phyloP scores from a whole-genome alignment of 2,329 filamentous ascomycete genomes.

The Waltergamsia citrina region DNA sequence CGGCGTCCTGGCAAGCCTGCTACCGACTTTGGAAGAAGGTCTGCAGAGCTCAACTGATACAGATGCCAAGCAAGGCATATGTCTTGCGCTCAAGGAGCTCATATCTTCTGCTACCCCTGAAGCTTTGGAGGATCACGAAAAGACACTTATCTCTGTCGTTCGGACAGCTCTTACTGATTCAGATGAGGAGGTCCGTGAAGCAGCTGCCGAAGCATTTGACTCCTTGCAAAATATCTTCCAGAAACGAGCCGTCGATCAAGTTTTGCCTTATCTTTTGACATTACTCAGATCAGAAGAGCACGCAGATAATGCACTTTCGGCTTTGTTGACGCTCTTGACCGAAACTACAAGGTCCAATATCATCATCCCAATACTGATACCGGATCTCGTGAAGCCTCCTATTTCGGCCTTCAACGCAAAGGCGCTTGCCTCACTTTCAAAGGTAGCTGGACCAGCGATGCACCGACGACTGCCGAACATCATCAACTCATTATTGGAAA shows the following conservation, averaged over 20 bases:
- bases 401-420: constrained; percentile 93
- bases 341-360: constrained; percentile 92
- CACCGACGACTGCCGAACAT: constrained; percentile 82
- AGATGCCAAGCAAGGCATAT: constrained; percentile 94
- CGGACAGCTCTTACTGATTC: constrained; percentile 86
- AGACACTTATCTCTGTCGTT: constrained; percentile 88
- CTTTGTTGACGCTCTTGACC: constrained; percentile 86
- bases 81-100: constrained; percentile 87
- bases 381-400: constrained; percentile 80
- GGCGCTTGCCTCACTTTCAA: constrained; percentile 83
- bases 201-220: constrained; percentile 95
- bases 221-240: constrained; percentile 87
- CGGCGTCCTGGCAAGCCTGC: constrained; percentile 74
- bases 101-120: constrained; percentile 84
- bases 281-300: constrained; percentile 79
- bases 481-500: constrained; percentile 90
- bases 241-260: constrained; percentile 91
- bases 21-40: constrained; percentile 89
- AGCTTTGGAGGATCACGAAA: constrained; percentile 86
- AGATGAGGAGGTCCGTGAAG: constrained; percentile 83
- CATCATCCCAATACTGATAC: constrained; percentile 91
- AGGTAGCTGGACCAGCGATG: constrained; percentile 86
- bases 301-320: constrained; percentile 85
- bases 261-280: constrained; percentile 83
- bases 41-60: constrained; percentile 81